A percentile compares a stretch with the other conserved stretches of the same genome.
phyloP scores from a whole-genome alignment of 1,284 basidiomycete genomes.

The Wolfiporia cocos region DNA sequence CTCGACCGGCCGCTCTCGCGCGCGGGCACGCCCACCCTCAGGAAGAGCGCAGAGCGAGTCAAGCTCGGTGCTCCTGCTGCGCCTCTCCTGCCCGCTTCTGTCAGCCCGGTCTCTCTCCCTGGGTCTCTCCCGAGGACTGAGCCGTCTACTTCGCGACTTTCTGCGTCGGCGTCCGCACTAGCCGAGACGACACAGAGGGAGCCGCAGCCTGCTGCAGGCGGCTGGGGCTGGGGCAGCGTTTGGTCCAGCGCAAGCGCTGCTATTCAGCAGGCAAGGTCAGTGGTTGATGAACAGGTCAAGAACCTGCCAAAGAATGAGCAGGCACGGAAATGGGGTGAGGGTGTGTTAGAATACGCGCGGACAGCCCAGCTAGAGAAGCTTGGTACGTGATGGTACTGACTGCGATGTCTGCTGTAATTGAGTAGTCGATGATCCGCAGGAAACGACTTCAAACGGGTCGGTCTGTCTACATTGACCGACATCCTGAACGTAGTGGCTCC shows the following conservation, averaged over 20 bases:
- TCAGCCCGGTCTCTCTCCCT: constrained; percentile 32
- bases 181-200: constrained; percentile 15
- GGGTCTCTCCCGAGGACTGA: constrained; percentile 31
- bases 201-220: constrained; percentile 26
- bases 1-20: constrained; percentile 59
- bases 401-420: neutral
- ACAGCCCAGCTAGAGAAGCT: constrained; percentile 75
- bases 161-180: constrained; percentile 21
- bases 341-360: constrained; percentile 37
- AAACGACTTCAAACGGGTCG: constrained; percentile 81
- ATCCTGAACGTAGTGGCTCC: constrained; percentile 96
- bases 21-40: constrained; percentile 62
- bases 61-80: constrained; percentile 49
- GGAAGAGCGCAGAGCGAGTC: constrained; percentile 75
- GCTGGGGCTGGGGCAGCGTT: constrained; percentile 80
- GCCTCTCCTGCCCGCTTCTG: constrained; percentile 24
- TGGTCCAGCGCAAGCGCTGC: constrained; percentile 85
- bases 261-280: constrained; percentile 80
- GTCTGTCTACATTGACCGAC: constrained; percentile 83
- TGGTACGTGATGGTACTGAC: constrained; percentile 32
- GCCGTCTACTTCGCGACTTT: constrained; percentile 18
- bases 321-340: constrained; percentile 69
- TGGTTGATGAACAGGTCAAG: constrained; percentile 90
- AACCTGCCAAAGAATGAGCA: constrained; percentile 76
- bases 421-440: constrained; percentile 43